These are phyloP conservation scores for Aureobasidium sp. DNA, from an alignment of 2,329 filamentous ascomycete species.

Conservation along the genomic window DNA sequence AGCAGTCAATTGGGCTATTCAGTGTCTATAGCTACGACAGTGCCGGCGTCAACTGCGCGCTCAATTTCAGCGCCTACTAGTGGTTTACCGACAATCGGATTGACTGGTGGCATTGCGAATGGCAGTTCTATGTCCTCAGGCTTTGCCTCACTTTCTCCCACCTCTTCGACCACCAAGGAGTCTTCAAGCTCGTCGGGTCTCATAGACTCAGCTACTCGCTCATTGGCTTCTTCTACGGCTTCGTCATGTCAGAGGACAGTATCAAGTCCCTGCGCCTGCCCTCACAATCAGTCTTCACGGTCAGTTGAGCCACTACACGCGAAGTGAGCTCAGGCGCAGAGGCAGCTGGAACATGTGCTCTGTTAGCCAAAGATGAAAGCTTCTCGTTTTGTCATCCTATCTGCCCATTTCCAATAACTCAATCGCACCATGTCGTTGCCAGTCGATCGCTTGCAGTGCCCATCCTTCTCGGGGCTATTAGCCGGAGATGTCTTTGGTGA, in stretches of 20 bases:
- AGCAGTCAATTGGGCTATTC: conserved; percentile 4
- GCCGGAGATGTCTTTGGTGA: no score
- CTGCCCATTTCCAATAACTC: no score
- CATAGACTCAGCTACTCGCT: not conserved
- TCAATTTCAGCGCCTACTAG: not conserved
- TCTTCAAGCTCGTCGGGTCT: not conserved
- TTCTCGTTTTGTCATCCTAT: no score
- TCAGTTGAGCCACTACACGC: no score
- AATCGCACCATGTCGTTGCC: no score
- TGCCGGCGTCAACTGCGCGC: not conserved
- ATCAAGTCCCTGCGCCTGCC: not conserved
- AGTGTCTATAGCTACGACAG: not conserved
- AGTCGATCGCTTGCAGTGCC: no score
- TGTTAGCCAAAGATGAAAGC: not conserved
- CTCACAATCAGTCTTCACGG: not conserved
- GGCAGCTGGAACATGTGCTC: not conserved
- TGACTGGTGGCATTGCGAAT: not conserved
- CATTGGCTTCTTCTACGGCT: not conserved
- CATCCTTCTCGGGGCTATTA: no score
- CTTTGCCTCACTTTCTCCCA: not conserved
- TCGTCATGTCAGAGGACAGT: not conserved
- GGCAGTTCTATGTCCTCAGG: not conserved
- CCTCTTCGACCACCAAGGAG: not conserved
- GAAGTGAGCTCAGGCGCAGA: no score
- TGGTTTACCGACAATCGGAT: not conserved